Evolutionary conservation across 306 rosid genomes (phyloP), one percentile per base, ranked within the genome.

Genomic region (Alnus rubra): DNA sequence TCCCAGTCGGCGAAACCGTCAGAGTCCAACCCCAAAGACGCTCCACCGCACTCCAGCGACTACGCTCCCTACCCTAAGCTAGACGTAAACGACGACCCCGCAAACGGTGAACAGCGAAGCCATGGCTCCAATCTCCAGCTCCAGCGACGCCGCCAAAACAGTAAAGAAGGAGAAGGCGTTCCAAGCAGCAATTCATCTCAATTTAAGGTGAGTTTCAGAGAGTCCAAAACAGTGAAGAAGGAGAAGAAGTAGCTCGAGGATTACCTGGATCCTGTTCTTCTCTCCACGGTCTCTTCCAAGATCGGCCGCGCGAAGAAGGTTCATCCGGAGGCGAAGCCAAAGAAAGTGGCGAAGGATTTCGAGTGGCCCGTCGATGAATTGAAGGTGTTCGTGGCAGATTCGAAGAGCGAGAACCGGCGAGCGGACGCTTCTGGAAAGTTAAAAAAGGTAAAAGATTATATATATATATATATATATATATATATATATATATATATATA

Each of bases 1-100:
- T 64, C 51, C 67, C 79, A 74, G 52, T 9, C 74, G 69, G 60
- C 73, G 47, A 52, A 59, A 10, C 65, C 73, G 33, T 12, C 31
- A 39, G 54, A 78, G 33, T 74, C 88, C 12, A 71, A 70, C 77
- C 73, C 73, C 42, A 59, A 51, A 10, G 44, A 11, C 50, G 14
- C 56, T 4, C 78, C 83, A 11, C 19, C 80, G 47, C 90, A 76
- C 84, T 75, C 98, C 73, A 15, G 67, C 42, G 96, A 90, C 77
- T 89, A 86, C 75, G 92, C 93, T 77, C 93, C 98, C 7, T 92
- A 94, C 75, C 98, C 98, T 13, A 88, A 91, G 85, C 82, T 92
- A 13, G 88, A 90, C 74, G 90, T 90, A 15, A 78, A 86, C 78
- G 97, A 90, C 82, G 88, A 23, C 28, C 28, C 0, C 28, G 28